These are phyloP conservation scores for Suillus subalutaceus DNA, from an alignment of 768 basidiomycete genomes.

Conservation along the genomic window DNA sequence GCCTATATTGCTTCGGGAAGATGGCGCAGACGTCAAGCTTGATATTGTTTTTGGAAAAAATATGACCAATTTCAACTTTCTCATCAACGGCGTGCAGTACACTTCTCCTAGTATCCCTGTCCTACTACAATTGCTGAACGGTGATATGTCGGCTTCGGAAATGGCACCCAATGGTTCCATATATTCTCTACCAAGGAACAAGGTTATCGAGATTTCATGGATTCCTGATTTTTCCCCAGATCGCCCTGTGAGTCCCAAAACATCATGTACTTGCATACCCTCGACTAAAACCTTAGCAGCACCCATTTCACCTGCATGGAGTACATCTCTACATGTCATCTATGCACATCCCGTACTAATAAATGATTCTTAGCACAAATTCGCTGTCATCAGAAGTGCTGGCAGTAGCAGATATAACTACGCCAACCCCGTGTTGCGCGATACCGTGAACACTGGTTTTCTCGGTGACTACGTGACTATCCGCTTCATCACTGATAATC, in stretches of 20 bases:
- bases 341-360: not conserved
- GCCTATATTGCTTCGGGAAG: not conserved
- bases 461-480: not conserved
- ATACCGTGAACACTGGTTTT: not conserved
- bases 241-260: slow-evolving; percentile 13
- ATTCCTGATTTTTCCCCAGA: slow-evolving; percentile 11
- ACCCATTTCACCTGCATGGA: slow-evolving; percentile 26
- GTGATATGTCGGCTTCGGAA: slow-evolving; percentile 34
- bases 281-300: slow-evolving; percentile 16
- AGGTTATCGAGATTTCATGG: slow-evolving; percentile 44
- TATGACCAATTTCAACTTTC: slow-evolving; percentile 22
- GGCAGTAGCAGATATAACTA: not conserved
- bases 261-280: not conserved
- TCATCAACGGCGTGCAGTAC: slow-evolving; percentile 39
- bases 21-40: slow-evolving; percentile 35
- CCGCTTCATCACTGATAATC: slow-evolving; percentile 4
- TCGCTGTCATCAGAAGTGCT: slow-evolving; percentile 1
- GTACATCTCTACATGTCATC: slow-evolving; percentile 1
- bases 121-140: slow-evolving; percentile 49
- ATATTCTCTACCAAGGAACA: slow-evolving; percentile 46
- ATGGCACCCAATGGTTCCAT: slow-evolving; percentile 46
- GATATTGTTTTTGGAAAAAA: slow-evolving; percentile 33
- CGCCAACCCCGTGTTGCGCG: not conserved
- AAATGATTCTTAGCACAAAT: not conserved
- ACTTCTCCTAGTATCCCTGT: slow-evolving; percentile 44